Evolutionary conservation across 352 stramenopile genomes (phyloP).

Genomic region (Paralagenidium karlingii): DNA sequence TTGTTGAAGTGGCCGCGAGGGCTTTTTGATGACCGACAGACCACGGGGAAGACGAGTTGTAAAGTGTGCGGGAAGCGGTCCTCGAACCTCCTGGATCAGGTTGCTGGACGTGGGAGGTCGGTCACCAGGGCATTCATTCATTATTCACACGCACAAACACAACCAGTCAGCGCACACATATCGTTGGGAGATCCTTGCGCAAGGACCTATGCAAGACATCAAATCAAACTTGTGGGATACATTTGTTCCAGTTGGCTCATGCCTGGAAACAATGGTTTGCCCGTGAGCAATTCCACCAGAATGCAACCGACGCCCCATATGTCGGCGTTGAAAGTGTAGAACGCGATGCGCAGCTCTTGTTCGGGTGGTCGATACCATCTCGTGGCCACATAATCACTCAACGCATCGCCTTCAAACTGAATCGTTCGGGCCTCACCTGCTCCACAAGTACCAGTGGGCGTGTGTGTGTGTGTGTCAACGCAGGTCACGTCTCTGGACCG

Average conservation of each 20-base stretch:
- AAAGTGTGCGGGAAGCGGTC: constrained; percentile 29
- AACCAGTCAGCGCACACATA: no score
- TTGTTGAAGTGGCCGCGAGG: constrained; percentile 30
- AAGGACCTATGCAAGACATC: background rate
- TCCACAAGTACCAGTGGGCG: background rate
- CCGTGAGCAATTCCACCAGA: constrained; percentile 58
- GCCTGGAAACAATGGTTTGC: constrained; percentile 59
- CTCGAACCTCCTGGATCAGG: constrained; percentile 56
- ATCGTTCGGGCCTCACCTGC: constrained; percentile 53
- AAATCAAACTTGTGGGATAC: constrained; percentile 13
- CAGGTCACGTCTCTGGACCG: background rate
- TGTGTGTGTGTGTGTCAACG: background rate
- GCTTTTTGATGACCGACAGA: constrained; percentile 14
- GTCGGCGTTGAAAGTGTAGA: constrained; percentile 69
- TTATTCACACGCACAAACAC: no score
- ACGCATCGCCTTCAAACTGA: constrained; percentile 60
- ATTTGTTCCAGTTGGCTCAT: constrained; percentile 73
- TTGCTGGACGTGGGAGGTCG: constrained; percentile 21
- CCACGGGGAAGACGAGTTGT: constrained; percentile 39
- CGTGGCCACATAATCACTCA: constrained; percentile 72
- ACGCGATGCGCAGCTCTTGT: constrained; percentile 51
- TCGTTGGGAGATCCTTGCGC: background rate
- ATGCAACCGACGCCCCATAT: constrained; percentile 76
- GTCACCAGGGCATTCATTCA: no score
- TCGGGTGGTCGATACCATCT: constrained; percentile 74